Evolutionary conservation across 2,329 filamentous ascomycete species (phyloP), one percentile per base, ranked within the genome.

Genomic region (Microcyclospora tardicrescens): DNA sequence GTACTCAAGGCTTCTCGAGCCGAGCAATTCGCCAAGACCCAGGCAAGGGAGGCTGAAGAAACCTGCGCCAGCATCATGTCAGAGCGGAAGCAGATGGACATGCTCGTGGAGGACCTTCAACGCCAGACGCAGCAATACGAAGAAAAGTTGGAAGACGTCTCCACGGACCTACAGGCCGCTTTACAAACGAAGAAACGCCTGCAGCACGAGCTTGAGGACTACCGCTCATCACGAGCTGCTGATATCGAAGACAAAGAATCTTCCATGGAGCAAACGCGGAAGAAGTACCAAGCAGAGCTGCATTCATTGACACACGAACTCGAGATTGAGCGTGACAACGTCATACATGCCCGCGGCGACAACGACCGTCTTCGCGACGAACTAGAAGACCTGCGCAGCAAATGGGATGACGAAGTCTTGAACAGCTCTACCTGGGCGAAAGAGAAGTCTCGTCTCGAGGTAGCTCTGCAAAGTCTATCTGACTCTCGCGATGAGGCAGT

Each of bases 351-450:
- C 16, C 70, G 91, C 50, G 77, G 82, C 28, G 87, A 95, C 61
- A 93, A 89, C 47, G 75, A 81, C 12, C 79, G 85, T 33, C 72
- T 98, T 38, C 81, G 89, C n/a, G 89, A 96, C 58, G 91, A 98
- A 62, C 77, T 96, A 16, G 91, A 98, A 52, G 86, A 94, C 53
- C 72, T 96, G 42, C 79, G 91, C 48, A 86, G 80, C 50, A 96
- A 96, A 65, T 96, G 91, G 89, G 91, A 98, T 54, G 85, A 96
- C 52, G 89, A 98, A 63, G 85, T 96, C 10, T 75, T 96, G 51
- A 96, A 96, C 64, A 93, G 85, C 61, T 93, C 86, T 12, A 94
- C 89, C 1, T 96, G 91, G 87, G 87, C 87, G 10, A 98, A 98
- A 66, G 89, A 98, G 65, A 96, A 96, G 68, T 75, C 85, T 12